These are phyloP conservation scores for Neurospora africana DNA, from an alignment of 495 filamentous ascomycete genomes.

Conservation along the genomic window DNA sequence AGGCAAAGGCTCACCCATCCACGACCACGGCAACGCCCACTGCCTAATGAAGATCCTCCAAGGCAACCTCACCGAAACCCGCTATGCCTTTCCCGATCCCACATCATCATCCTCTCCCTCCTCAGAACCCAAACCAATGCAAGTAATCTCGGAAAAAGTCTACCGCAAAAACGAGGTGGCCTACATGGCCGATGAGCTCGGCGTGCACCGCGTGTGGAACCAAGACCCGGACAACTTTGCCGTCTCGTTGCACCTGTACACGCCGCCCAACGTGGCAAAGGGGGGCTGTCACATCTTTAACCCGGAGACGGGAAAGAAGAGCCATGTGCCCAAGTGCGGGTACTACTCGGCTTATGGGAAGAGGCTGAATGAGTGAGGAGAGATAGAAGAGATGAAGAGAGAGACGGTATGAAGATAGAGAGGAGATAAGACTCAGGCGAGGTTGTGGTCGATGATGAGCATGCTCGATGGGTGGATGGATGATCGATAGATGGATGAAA, in stretches of 20 bases:
- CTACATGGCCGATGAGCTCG: conserved; percentile 44
- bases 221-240: conserved; percentile 56
- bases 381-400: background rate
- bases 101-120: conserved; percentile 30
- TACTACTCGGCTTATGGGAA: conserved; percentile 50
- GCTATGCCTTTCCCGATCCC: conserved; percentile 65
- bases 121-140: conserved; percentile 34
- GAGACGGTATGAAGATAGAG: too few species aligned
- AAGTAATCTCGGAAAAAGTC: conserved; percentile 40
- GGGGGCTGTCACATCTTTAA: conserved; percentile 67
- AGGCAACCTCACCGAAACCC: conserved; percentile 66
- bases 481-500: background rate
- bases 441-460: background rate
- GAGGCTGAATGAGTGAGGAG: conserved; percentile 18
- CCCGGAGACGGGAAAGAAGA: conserved; percentile 58
- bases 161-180: conserved; percentile 40
- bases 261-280: conserved; percentile 74
- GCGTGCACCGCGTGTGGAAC: conserved; percentile 75
- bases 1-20: conserved; percentile 72
- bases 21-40: conserved; percentile 81
- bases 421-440: background rate
- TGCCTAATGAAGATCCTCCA: conserved; percentile 64
- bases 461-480: background rate
- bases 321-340: conserved; percentile 55
- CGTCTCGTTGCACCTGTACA: conserved; percentile 83